Evolutionary conservation across 768 basidiomycete species (phyloP), one percentile per base, ranked within the genome.

Genomic region (Mycena rosella): DNA sequence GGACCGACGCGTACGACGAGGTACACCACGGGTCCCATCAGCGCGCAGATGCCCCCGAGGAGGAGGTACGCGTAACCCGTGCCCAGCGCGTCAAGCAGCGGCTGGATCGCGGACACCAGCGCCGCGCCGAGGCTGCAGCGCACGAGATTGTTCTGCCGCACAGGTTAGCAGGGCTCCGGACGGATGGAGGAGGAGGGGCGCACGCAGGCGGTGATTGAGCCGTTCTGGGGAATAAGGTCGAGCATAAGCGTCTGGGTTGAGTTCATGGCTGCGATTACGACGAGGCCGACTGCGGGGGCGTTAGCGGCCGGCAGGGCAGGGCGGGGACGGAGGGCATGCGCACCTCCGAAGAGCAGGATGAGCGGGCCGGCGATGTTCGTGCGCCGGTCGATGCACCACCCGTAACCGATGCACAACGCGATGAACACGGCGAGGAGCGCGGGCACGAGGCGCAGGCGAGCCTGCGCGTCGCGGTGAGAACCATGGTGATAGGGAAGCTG

Each of bases 151-250:
- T 90, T 92, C 92, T 94, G 72, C 52, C 26, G 42, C 27, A 5
- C 20, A 15, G 2, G 26, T 49, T 9, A 44, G 34, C 10, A 30
- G 34, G 56, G 49, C 42, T 22, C 52, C n/a, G 18, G 56, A 29
- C 29, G 34, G 20, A 34, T 36, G 17, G 32, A 32, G 22, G 17
- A 27, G 10, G 42, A 15, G 6, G 13, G 49, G 84, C 90, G 71
- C 75, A 92, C 91, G 62, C 91, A 93, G 54, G 91, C 91, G 2
- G 89, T 91, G 10, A 91, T 83, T 10, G 91, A 90, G 44, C 90
- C 84, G 61, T 90, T 89, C 0, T 75, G 71, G 5, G 91, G 91
- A 6, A 86, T 78, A 36, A 92, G 80, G 75, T 93, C 91, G 29
- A 93, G 81, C 72, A 91, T 83, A 27, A 93, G 78, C 0, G 91